phyloP scores from a whole-genome alignment of 129 eudicot genomes.

The Dittrichia graveolens region DNA sequence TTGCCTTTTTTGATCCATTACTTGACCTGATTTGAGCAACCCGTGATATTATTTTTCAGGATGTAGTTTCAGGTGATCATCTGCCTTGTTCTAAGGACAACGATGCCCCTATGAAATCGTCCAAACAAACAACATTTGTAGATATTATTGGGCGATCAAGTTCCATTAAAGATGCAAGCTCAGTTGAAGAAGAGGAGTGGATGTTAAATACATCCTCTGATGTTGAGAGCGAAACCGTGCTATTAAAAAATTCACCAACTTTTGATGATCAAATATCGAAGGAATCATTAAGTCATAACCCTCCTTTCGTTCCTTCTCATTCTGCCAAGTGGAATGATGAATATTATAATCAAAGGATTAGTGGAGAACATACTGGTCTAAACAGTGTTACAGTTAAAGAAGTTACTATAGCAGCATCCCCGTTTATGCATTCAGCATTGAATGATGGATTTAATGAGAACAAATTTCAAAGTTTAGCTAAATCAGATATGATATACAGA shows the following conservation, averaged over 20 bases:
- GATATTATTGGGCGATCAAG: conserved; percentile 65
- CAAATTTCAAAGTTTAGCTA: conserved; percentile 70
- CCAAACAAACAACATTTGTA: conserved; percentile 65
- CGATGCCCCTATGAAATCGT: conserved; percentile 19
- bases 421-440: conserved; percentile 36
- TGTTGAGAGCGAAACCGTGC: conserved; percentile 32
- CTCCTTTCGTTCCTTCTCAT: conserved; percentile 38
- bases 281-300: conserved; percentile 32
- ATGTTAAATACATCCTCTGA: background rate
- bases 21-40: background rate
- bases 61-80: conserved; percentile 39
- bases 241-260: conserved; percentile 29
- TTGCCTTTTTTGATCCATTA: no score
- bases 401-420: conserved; percentile 40
- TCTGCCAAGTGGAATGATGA: conserved; percentile 34
- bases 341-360: conserved; percentile 33
- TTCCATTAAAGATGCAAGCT: conserved; percentile 46
- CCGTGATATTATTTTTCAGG: conserved; percentile 45
- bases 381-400: conserved; percentile 41
- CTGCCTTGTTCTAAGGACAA: background rate
- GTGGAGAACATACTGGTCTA: conserved; percentile 28
- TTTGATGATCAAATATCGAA: conserved; percentile 42
- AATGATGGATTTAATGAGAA: conserved; percentile 58
- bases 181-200: conserved; percentile 40
- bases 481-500: conserved; percentile 74